Conservation (phyloP, 495 filamentous ascomycete species). For the Elasticomyces elasticus region DNA sequence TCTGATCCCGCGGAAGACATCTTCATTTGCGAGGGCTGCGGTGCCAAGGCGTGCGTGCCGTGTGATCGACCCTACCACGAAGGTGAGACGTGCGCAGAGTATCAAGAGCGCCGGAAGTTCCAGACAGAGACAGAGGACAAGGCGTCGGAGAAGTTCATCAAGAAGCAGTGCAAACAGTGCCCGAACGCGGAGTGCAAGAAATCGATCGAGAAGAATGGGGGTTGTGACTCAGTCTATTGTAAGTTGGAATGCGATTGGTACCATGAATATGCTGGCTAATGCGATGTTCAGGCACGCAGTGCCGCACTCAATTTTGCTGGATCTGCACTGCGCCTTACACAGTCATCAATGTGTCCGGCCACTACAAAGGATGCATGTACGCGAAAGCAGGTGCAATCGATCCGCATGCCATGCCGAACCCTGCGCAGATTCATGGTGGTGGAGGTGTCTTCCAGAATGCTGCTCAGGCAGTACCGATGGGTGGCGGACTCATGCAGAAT, state of each 20-base stretch:
- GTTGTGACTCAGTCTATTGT: slow-evolving; percentile 25
- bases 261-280: neutral
- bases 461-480: no score
- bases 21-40: slow-evolving; percentile 29
- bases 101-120: slow-evolving; percentile 16
- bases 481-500: neutral
- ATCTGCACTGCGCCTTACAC: neutral
- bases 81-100: slow-evolving; percentile 31
- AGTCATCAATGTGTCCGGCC: neutral
- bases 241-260: neutral
- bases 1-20: slow-evolving; percentile 3
- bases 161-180: slow-evolving; percentile 24
- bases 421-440: neutral
- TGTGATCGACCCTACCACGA: slow-evolving; percentile 29
- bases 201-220: slow-evolving; percentile 25
- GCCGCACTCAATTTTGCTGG: neutral
- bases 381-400: slow-evolving; percentile 1
- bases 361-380: slow-evolving; percentile 1
- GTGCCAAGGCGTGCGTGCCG: slow-evolving; percentile 27
- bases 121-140: slow-evolving; percentile 21
- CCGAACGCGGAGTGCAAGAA: slow-evolving; percentile 18
- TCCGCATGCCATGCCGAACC: slow-evolving; percentile 2
- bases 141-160: slow-evolving; percentile 11
- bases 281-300: slow-evolving; percentile 1
- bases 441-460: neutral